Evolutionary conservation across 139 green algal species (phyloP), one percentile per base, ranked within the genome.

Genomic region (Micractinium conductrix): DNA sequence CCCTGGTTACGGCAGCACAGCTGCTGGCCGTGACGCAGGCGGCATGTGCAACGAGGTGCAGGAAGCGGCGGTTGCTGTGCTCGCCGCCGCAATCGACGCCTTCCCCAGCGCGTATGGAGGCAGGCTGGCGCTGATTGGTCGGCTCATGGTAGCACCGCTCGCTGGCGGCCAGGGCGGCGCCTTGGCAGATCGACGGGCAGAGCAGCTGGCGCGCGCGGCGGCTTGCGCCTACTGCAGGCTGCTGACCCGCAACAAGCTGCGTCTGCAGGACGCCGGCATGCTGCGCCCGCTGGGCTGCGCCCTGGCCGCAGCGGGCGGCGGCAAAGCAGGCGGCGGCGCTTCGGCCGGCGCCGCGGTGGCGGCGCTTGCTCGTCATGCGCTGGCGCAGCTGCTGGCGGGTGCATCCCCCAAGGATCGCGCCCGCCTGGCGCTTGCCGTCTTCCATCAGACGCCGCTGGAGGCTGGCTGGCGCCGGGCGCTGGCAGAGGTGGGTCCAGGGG

Each of bases 241-340:
- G 38, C 69, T 85, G 69, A 69, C 80, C 16, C 37, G 40, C 33
- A 80, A 85, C 69, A 85, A 85, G 80, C 69, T 85, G 3, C 72
- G 73, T 53, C 69, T 85, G 53, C 69, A 85, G 70, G 65, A 70
- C 28, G 43, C n/a, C 10, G 70, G 70, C 28, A 78, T 85, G 80
- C 80, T 85, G 24, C 67, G 30, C 3, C 60, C 70, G 4, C 26
- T 80, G 42, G 80, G 80, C 17, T 33, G 7, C 2, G 69, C 35
- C 38, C 80, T 85, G 0, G 69, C 55, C 2, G 37, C 24, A n/a
- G n/a, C n/a, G n/a, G n/a, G n/a, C n/a, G n/a, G n/a, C n/a, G n/a
- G n/a, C n/a, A n/a, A n/a, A n/a, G n/a, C n/a, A n/a, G n/a, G n/a
- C n/a, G n/a, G n/a, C n/a, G n/a, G n/a, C n/a, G n/a, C n/a, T n/a